These are phyloP conservation scores for Penstemon eatonii DNA, from an alignment of 257 asterid genomes.

Conservation along the genomic window DNA sequence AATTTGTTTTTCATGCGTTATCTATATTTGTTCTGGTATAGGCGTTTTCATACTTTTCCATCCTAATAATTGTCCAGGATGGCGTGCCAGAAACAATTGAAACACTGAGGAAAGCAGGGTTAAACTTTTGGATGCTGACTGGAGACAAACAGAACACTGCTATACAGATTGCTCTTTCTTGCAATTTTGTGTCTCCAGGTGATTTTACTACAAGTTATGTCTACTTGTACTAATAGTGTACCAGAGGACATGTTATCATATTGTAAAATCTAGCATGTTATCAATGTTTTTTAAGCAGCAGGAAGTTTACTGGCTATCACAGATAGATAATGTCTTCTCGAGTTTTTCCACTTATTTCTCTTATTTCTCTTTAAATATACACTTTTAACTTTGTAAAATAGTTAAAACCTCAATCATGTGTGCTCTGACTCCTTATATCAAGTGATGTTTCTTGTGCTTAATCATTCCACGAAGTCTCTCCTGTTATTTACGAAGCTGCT, in stretches of 20 bases:
- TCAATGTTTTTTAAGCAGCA: neutral
- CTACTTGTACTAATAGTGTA: constrained; percentile 2
- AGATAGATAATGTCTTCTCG: neutral
- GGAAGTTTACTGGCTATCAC: constrained; percentile 10
- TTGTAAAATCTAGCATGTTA: neutral
- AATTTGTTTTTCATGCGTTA: constrained; percentile 13
- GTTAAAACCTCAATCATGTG: too few species aligned
- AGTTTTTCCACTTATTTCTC: neutral
- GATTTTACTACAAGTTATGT: constrained; percentile 17
- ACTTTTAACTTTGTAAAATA: too few species aligned
- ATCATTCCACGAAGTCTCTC: neutral
- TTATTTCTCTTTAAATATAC: too few species aligned
- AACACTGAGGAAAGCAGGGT: constrained; percentile 90
- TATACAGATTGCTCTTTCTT: constrained; percentile 93
- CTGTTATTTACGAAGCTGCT: neutral
- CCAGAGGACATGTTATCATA: neutral
- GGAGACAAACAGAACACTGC: constrained; percentile 98
- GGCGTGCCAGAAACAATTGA: constrained; percentile 96
- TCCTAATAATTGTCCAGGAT: constrained; percentile 55
- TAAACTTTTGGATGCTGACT: constrained; percentile 98
- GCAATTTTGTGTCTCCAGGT: constrained; percentile 98
- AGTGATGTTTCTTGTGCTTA: neutral
- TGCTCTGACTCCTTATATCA: neutral
- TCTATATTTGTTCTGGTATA: constrained; percentile 21
- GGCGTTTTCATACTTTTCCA: constrained; percentile 22